Evolutionary conservation across 2,329 filamentous ascomycete genomes (phyloP), one percentile per base, ranked within the genome.

Genomic region (Metarhizium sp.): DNA sequence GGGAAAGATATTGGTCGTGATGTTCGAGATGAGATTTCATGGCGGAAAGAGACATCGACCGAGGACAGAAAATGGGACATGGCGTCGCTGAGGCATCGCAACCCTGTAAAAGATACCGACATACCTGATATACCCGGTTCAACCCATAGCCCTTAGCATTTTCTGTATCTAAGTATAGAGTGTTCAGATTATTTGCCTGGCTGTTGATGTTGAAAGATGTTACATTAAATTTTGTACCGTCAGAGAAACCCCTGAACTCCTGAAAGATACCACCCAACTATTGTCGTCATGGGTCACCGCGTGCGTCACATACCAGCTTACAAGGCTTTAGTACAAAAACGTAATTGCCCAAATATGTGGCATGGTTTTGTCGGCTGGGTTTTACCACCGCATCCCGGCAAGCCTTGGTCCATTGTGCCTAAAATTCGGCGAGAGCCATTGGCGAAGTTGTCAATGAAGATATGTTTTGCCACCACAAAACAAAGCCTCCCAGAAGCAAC

Each of bases 401-500:
- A 11, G 18, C 8, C 6, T 20, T 45, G 18, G 42, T 45, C 16
- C 25, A 29, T 30, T 51, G 52, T 11, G n/a, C 13, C 20, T 60
- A 67, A 51, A 71, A 66, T 43, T 59, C 30, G 36, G 63, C 62
- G 32, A 72, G 50, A 38, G 68, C 65, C 62, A 66, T 57, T 3
- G 63, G 57, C 48, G 69, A 69, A 63, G 85, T 77, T 1, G 92
- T 95, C 70, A 94, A 73, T 1, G 78, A 72, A 76, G 87, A 92
- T 51, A 97, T 66, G 52, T 81, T 76, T 62, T 70, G 78, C 69
- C 84, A 90, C 76, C 94, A 99, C 2, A 78, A 75, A 48, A 82
- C 69, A 2, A 87, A 84, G 1, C 94, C 94, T 0, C 71, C 76
- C 1, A 94, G 73, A 2, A 97, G 77, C 48, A 96, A 70, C 2